Evolutionary conservation across 257 asterid species (phyloP), one percentile per base, ranked within the genome.

Genomic region (Solanum pimpinellifolium): DNA sequence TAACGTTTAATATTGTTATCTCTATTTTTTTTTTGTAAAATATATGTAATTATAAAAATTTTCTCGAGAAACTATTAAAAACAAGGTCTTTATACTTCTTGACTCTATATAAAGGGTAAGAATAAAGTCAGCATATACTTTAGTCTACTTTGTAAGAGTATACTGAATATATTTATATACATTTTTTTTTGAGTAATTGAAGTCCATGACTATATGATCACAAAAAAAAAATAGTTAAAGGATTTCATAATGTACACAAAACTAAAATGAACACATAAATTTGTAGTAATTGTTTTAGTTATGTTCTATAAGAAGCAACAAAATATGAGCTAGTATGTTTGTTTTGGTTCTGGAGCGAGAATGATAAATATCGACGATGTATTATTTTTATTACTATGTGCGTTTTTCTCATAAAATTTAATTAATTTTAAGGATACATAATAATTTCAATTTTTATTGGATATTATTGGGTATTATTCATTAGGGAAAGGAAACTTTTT

Each of bases 351-450:
- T 0, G 2, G 6, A 21, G 5, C 66, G 9, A 59, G 66, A 59
- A 59, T 10, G 2, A 21, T 59, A 59, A 59, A 21, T 59, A 42
- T 42, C 21, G 1, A 5, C 1, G 68, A 59, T 59, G 27, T 1
- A 59, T 1, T 20, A 20, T 59, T 0, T 0, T 9, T 42, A 11
- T 11, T 2, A 4, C 0, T 59, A 59, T 0, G 6, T 20, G 9
- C 0, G 66, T 59, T 21, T 21, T 56, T 59, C 0, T 31, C 3
- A 11, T 37, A n/a, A 39, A 37, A 29, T 75, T 23, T 75, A 75
- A 23, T 12, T 42, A 76, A 4, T 76, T 25, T 76, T 42, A 13
- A 13, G n/a, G 29, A 41, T 41, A 41, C 14, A 23, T 76, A 23
- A 18, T 73, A 18, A 42, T n/a, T 76, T 13, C 35, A 44, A 44